Evolutionary conservation across 2,329 filamentous ascomycete species (phyloP).

Genomic region (Achaetomium macrosporum): DNA sequence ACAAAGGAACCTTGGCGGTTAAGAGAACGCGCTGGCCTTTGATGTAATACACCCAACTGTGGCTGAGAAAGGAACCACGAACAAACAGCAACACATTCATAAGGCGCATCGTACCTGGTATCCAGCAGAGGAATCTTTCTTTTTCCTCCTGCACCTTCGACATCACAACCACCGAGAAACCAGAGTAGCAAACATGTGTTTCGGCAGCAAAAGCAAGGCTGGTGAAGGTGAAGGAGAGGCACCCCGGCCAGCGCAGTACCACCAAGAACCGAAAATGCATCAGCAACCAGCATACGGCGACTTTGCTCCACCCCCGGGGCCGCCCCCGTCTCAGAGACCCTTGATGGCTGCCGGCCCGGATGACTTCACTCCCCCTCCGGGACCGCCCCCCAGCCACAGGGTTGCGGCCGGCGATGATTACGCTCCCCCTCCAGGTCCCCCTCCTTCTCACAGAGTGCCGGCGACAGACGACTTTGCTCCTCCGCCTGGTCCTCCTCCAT

Average conservation of each 20-base stretch:
- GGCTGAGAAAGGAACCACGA: too few relatives aligned
- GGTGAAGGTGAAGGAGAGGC: conserved; percentile 31
- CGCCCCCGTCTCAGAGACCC: conserved; percentile 19
- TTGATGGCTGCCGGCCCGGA: not conserved
- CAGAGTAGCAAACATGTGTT: conserved; percentile 41
- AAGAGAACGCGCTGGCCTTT: too few relatives aligned
- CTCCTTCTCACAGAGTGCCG: conserved; percentile 6
- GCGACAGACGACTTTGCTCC: conserved; percentile 19
- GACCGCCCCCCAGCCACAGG: conserved; percentile 18
- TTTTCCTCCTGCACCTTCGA: too few relatives aligned
- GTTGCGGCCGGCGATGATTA: conserved; percentile 9
- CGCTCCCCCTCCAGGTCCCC: conserved; percentile 24
- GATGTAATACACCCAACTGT: too few relatives aligned
- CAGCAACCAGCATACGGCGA: not conserved
- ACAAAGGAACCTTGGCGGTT: too few relatives aligned
- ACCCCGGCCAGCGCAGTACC: conserved; percentile 33
- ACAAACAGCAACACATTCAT: too few relatives aligned
- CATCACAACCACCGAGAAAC: not conserved
- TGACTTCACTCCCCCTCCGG: conserved; percentile 23
- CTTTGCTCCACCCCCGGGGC: conserved; percentile 28
- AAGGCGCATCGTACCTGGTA: too few relatives aligned
- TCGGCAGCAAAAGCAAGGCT: conserved; percentile 39
- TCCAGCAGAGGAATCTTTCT: too few relatives aligned
- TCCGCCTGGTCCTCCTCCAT: conserved; percentile 27
- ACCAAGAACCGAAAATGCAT: conserved; percentile 9